phyloP scores from a whole-genome alignment of 1,284 basidiomycete genomes.

The Tilletiopsis washingtonensis region DNA sequence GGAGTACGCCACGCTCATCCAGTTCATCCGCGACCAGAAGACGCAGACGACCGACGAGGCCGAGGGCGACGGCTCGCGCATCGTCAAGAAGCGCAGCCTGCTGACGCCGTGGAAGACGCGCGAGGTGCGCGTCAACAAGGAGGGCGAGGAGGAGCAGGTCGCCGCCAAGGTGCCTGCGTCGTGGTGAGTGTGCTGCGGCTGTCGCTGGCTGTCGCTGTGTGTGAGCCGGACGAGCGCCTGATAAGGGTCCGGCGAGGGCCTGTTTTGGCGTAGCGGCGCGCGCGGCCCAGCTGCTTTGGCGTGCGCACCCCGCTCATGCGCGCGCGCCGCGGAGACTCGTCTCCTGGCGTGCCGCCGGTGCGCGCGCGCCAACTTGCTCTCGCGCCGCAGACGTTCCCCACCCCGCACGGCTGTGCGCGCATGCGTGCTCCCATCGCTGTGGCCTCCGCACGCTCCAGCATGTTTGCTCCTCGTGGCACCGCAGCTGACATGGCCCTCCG shows the following conservation, averaged over 20 bases:
- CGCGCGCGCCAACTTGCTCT: not conserved
- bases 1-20: conserved; percentile 41
- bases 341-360: not conserved
- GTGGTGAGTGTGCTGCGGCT: conserved; percentile 19
- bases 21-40: conserved; percentile 44
- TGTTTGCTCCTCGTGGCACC: not conserved
- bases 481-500: not conserved
- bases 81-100: conserved; percentile 43
- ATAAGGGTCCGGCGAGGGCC: too few species aligned
- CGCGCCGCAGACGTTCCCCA: not conserved
- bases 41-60: conserved; percentile 23
- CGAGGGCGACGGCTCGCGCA: conserved; percentile 23
- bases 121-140: conserved; percentile 46
- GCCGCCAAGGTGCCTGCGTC: conserved; percentile 43
- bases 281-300: too few species aligned
- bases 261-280: too few species aligned
- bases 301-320: too few species aligned
- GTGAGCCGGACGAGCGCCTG: too few species aligned
- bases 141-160: conserved; percentile 45
- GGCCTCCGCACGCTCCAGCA: not conserved
- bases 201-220: not conserved
- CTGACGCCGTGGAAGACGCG: conserved; percentile 41
- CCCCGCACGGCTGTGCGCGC: too few species aligned
- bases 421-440: too few species aligned
- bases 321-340: too few species aligned